Base-by-base conservation (phyloP, 75 land plant genomes). In the Pseudotsuga menziesii region DNA sequence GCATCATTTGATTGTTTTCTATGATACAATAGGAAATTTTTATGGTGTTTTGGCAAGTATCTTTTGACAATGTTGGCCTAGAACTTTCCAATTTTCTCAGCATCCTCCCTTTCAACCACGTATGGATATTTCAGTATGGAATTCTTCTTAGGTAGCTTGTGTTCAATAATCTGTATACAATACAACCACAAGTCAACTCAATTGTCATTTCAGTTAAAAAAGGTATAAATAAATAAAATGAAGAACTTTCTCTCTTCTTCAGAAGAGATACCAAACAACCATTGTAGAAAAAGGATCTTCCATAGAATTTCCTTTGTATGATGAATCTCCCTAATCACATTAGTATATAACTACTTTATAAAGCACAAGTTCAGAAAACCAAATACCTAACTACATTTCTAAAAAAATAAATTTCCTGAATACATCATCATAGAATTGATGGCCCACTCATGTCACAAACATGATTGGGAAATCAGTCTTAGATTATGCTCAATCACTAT, bases 31-130 rank as follows among this genome's bases (percentile, higher is more conserved):
- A 77, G 77, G 72, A 97, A 97, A 19, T 67, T 73, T 56, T 84
- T 89, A n/a, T 91, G 90, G 85, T 97, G 93, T 71, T 84, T 94
- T 44, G 93, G 89, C 54, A 97, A 80, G 75, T 97, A 97, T 81
- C 83, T 94, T 76, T 90, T 88, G 6, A 82, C 95, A 64, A 97
- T 85, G 75, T 80, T 89, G 1, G 79, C 78, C 99, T 98, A 97
- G 58, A 58, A 58, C 83, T 91, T 97, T 20, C 80, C 82, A 72
- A 92, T 78, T 78, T 91, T 94, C 44, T 94, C 99, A 80, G 73
- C 85, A 77, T 94, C 98, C 80, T 94, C 99, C 75, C 57, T 80
- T 76, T 87, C 93, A 57, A 92, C 85, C 72, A 78, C 77, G 61
- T 85, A 80, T 61, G 99, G 91, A 70, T 94, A 92, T 78, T 87